Evolutionary conservation across 139 green algal species (phyloP).

Genomic region (Tetraselmis chui): DNA sequence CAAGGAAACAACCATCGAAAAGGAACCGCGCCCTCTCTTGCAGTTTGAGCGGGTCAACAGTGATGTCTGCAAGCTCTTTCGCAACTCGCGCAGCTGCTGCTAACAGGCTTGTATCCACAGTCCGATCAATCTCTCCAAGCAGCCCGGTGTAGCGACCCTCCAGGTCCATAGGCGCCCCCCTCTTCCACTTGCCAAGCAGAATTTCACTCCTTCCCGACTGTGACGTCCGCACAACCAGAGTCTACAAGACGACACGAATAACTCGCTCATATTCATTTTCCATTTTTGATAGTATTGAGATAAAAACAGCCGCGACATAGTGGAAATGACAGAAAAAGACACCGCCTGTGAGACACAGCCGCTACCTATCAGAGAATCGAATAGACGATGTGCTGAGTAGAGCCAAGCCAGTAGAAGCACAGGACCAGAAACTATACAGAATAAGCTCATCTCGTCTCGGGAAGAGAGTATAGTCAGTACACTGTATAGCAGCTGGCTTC

Average conservation of each 20-base stretch:
- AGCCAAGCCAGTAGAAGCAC: no score
- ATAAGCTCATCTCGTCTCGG: no score
- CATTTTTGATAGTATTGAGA: no score
- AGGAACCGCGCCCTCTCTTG: not conserved
- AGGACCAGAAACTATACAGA: no score
- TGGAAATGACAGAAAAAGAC: no score
- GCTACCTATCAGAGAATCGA: no score
- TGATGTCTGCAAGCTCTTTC: not conserved
- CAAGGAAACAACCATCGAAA: not conserved
- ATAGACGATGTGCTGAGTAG: no score
- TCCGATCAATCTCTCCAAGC: not conserved
- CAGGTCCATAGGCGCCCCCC: not conserved
- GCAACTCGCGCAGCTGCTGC: not conserved
- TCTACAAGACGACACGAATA: not conserved
- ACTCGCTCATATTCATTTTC: no score
- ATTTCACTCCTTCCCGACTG: not conserved
- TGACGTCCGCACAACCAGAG: not conserved
- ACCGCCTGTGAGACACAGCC: no score
- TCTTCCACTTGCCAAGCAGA: not conserved
- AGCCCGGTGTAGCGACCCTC: not conserved
- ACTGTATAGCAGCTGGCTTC: no score
- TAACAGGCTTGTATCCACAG: not conserved
- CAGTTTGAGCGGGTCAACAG: not conserved
- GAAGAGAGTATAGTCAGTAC: no score
- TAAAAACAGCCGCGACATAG: no score